Conservation (phyloP, 2,329 filamentous ascomycete genomes). For the Didymella pinodella region DNA sequence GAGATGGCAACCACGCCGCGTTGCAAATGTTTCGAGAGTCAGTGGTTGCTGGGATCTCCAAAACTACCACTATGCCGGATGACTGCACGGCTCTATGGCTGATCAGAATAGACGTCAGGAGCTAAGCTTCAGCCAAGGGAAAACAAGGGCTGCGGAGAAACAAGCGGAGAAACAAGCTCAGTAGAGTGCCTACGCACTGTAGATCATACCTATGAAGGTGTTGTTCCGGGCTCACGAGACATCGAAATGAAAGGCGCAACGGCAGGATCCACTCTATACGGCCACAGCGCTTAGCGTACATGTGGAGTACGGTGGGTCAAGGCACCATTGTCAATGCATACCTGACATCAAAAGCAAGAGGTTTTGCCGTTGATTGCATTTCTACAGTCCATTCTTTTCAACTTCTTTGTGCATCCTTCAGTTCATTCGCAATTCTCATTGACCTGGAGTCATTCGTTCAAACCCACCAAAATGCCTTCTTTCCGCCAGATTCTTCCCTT, state of each 20-base stretch:
- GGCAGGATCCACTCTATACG: conserved; percentile 6
- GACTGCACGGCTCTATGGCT: not conserved
- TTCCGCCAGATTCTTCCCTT: conserved; percentile 20
- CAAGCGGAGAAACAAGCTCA: not conserved
- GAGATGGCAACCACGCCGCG: not conserved
- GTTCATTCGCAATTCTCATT: not conserved
- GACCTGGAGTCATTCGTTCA: conserved; percentile 7
- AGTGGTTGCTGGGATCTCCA: not conserved
- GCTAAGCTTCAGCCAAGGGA: conserved; percentile 12
- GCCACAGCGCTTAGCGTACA: not conserved
- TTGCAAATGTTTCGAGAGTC: not conserved
- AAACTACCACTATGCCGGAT: conserved; percentile 1
- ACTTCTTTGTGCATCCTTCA: not conserved
- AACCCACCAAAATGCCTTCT: conserved; percentile 25
- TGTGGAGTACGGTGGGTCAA: not conserved
- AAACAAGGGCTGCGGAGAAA: not conserved
- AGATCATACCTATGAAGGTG: not conserved
- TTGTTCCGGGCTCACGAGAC: not conserved
- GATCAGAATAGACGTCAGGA: not conserved
- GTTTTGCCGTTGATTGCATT: not conserved
- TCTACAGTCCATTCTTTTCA: not conserved
- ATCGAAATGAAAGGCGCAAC: conserved; percentile 11
- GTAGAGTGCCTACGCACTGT: no score
- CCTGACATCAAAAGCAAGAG: conserved; percentile 1
- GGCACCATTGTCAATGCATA: not conserved